Evolutionary conservation across 2,329 filamentous ascomycete genomes (phyloP).

Genomic region (Thyridium curvatum): DNA sequence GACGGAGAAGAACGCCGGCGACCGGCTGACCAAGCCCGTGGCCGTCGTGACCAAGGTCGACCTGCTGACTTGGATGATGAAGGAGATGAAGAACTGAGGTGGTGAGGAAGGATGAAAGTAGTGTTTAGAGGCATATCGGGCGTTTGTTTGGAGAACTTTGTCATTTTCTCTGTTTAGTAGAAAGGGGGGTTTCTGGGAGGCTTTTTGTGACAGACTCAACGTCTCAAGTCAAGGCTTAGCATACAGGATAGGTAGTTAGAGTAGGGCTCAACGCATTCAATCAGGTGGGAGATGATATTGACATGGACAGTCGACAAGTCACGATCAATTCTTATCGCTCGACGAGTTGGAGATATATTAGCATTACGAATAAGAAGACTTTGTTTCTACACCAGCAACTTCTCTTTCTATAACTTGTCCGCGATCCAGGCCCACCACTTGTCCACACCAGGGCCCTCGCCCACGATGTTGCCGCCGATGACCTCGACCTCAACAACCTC

Average conservation of each 20-base stretch:
- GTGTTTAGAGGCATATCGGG: no score
- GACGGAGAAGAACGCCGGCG: slow-evolving; percentile 62
- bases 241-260: not conserved
- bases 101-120: not conserved
- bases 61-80: slow-evolving; percentile 85
- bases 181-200: not conserved
- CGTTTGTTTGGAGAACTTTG: not conserved
- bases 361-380: slow-evolving; percentile 6
- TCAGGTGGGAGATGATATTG: not conserved
- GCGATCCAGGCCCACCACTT: slow-evolving; percentile 92
- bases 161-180: slow-evolving; percentile 4
- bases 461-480: slow-evolving; percentile 64
- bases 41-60: slow-evolving; percentile 97
- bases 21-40: slow-evolving; percentile 66
- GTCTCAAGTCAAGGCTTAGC: slow-evolving; percentile 19
- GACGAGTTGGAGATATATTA: not conserved
- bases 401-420: slow-evolving; percentile 51
- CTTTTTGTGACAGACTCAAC: slow-evolving; percentile 30
- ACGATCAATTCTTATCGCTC: not conserved
- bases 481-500: slow-evolving; percentile 80
- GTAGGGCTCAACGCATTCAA: slow-evolving; percentile 1
- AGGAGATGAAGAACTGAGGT: slow-evolving; percentile 37
- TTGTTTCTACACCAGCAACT: not conserved
- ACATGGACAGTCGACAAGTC: not conserved
- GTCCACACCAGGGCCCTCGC: slow-evolving; percentile 62